Percentiles rank a stretch among this genome's conserved stretches.
phyloP scores from a whole-genome alignment of 208 protist species.

The Trypanosoma avium region DNA sequence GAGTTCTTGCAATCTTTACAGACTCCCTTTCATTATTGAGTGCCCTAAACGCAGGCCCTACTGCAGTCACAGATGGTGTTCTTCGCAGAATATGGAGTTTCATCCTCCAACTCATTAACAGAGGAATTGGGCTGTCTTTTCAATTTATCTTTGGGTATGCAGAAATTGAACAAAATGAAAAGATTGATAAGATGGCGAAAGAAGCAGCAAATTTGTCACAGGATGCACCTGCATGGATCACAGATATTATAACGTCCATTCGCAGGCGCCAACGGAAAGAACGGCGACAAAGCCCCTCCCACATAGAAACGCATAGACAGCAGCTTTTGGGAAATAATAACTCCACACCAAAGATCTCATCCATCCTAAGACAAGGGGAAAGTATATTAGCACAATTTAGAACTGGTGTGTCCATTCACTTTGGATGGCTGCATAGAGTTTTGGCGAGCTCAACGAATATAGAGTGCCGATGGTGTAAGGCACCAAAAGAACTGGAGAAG shows the following conservation, averaged over 20 bases:
- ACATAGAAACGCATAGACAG: neutral
- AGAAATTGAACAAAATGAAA: neutral
- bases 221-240: neutral
- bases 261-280: neutral
- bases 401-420: neutral
- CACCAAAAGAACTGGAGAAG: too few relatives aligned
- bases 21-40: neutral
- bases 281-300: neutral
- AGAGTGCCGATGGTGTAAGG: neutral
- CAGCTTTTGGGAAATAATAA: neutral
- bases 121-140: neutral
- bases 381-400: neutral
- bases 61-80: neutral
- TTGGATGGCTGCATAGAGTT: too few relatives aligned
- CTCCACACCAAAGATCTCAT: neutral
- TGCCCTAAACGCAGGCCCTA: neutral
- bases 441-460: too few relatives aligned
- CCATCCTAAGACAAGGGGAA: neutral
- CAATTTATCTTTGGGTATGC: neutral
- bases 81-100: neutral
- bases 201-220: neutral
- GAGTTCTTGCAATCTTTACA: neutral
- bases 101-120: neutral
- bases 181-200: neutral
- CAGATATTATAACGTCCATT: neutral